Base-by-base conservation (phyloP, 495 filamentous ascomycete genomes). In the Aspergillus ostianus region DNA sequence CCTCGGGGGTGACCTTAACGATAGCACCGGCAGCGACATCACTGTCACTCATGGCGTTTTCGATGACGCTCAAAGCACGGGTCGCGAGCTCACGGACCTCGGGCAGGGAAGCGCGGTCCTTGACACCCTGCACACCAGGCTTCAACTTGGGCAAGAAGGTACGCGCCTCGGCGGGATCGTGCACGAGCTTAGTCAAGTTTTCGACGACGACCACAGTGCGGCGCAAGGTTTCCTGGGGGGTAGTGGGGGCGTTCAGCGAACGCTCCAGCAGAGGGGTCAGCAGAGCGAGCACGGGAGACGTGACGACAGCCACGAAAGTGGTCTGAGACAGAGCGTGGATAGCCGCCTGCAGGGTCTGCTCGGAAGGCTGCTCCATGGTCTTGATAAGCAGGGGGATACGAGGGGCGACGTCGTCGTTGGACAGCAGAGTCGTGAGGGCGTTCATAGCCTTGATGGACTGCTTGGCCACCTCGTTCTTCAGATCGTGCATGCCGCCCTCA, bases 171-270 rank as follows among this genome's bases (percentile, higher is more conserved):
- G 97, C 85, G 6, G 94, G 94, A 70, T 99, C 95, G 73, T 99
- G 94, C 26, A 99, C 94, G 27, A 99, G 83, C 80, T 97, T 99
- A 51, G 94, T 99, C 77, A 99, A 75, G 73, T 99, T 99, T 78
- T 99, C 94, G 29, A 95, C 91, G n/a, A 99, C 96, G 18, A 98
- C 90, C 20, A 95, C 92, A 4, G 93, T 96, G 71, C 97, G 95
- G 36, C 94, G 88, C 32, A 98, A 80, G 3, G 97, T 94, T 77
- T 98, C 94, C 74, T 98, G 94, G 15, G 89, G 84, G 9, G 94
- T 99, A 13, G 83, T 81, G 6, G 93, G 94, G 46, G 89, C 90
- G 74, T 96, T 96, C 51, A 98, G 84, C 12, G 92, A 89, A 58
- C 94, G 86, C 72, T 97, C 95, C 21, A 99, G 85, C 59, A 98